Percentiles rank a stretch among this genome's conserved stretches.
Conservation (phyloP, 2,329 filamentous ascomycete species). For the Delphinella strobiligena region DNA sequence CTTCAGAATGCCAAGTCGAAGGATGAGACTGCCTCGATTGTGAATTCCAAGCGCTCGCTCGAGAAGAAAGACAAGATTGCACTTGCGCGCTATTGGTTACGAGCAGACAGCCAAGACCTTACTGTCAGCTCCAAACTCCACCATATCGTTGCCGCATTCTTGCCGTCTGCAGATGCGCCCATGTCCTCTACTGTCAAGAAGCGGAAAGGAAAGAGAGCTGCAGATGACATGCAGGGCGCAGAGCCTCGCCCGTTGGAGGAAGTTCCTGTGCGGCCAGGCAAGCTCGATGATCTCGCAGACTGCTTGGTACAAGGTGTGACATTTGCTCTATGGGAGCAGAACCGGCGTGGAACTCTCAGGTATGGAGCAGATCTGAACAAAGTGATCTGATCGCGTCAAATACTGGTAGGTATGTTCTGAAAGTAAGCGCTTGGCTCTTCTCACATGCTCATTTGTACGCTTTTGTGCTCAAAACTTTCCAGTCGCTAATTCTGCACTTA, state of each 20-base stretch:
- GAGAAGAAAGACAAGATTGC: slow-evolving; percentile 53
- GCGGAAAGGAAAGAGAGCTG: slow-evolving; percentile 9
- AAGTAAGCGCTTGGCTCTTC: too few species aligned
- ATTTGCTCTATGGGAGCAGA: slow-evolving; percentile 64
- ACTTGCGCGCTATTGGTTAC: slow-evolving; percentile 45
- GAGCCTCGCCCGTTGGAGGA: neutral
- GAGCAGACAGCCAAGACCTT: slow-evolving; percentile 4
- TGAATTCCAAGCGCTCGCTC: slow-evolving; percentile 19
- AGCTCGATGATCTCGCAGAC: slow-evolving; percentile 73
- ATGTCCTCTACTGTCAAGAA: slow-evolving; percentile 7
- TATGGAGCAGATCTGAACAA: too few species aligned
- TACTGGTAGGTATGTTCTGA: too few species aligned
- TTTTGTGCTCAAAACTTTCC: too few species aligned
- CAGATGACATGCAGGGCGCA: neutral
- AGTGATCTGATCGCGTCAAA: too few species aligned
- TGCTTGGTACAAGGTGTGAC: slow-evolving; percentile 65
- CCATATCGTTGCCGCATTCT: slow-evolving; percentile 22
- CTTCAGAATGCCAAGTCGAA: neutral
- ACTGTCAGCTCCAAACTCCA: neutral
- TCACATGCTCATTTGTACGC: too few species aligned
- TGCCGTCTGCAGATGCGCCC: slow-evolving; percentile 11
- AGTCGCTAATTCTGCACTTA: too few species aligned
- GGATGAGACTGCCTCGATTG: neutral
- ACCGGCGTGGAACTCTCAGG: slow-evolving; percentile 21
- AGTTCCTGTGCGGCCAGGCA: slow-evolving; percentile 25